Percentiles rank a stretch among this genome's conserved stretches.
Evolutionary conservation across 257 asterid genomes (phyloP).

Genomic region (Penstemon eatonii): DNA sequence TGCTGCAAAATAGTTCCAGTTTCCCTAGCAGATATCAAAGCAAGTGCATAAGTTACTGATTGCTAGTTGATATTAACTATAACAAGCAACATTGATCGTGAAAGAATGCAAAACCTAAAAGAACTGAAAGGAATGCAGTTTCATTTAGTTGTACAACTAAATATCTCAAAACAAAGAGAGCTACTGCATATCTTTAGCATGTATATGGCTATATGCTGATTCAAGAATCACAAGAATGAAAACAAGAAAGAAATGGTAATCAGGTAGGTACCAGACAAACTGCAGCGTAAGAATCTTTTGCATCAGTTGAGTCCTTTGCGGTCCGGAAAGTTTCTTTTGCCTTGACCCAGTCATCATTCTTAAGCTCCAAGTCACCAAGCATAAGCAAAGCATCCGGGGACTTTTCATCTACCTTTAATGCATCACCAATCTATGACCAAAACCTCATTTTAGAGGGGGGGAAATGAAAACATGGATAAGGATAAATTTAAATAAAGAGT

Average conservation of each 20-base stretch:
- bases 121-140: conserved; percentile 9
- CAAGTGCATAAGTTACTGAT: conserved; percentile 29
- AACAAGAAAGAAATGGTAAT: conserved; percentile 19
- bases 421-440: conserved; percentile 73
- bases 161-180: conserved; percentile 7
- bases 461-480: conserved; percentile 16
- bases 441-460: conserved; percentile 15
- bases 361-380: conserved; percentile 98
- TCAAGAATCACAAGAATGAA: conserved; percentile 19
- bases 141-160: neutral
- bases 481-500: conserved; percentile 23
- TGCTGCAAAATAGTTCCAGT: conserved; percentile 91
- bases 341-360: conserved; percentile 99
- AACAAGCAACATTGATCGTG: conserved; percentile 19
- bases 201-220: conserved; percentile 7
- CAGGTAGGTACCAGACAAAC: conserved; percentile 77
- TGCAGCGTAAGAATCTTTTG: conserved; percentile 90
- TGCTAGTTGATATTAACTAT: conserved; percentile 20
- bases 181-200: conserved; percentile 10
- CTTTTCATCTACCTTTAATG: conserved; percentile 86
- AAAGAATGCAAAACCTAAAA: conserved; percentile 19
- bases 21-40: conserved; percentile 59
- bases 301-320: conserved; percentile 75
- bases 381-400: conserved; percentile 86
- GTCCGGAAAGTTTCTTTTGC: conserved; percentile 93